These are phyloP conservation scores for Rostrohypoxylon terebratum DNA, from an alignment of 495 filamentous ascomycete genomes.

Conservation along the genomic window DNA sequence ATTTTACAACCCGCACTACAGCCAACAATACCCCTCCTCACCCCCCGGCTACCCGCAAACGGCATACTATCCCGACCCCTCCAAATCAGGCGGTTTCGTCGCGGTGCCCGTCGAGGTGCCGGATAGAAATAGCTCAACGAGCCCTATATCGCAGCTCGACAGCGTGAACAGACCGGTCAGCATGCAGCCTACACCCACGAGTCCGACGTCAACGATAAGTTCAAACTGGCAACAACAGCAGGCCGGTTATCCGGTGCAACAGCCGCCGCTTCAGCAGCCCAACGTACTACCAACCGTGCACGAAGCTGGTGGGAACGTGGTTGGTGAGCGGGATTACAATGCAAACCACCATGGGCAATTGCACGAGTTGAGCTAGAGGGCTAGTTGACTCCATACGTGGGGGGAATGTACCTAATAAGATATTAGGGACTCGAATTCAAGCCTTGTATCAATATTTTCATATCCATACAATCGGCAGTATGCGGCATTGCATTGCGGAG, in stretches of 20 bases:
- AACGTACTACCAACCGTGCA: constrained; percentile 47
- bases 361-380: constrained; percentile 43
- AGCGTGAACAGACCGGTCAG: constrained; percentile 24
- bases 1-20: constrained; percentile 34
- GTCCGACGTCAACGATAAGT: constrained; percentile 43
- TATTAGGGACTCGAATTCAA: neutral
- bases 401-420: neutral
- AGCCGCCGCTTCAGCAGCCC: constrained; percentile 8
- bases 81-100: constrained; percentile 45
- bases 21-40: constrained; percentile 36
- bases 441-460: neutral
- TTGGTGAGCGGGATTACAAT: constrained; percentile 45
- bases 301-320: constrained; percentile 49
- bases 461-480: neutral
- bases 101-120: constrained; percentile 22
- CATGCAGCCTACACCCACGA: constrained; percentile 42
- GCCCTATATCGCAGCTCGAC: constrained; percentile 47
- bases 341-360: constrained; percentile 49
- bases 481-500: constrained; percentile 25
- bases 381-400: neutral
- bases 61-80: constrained; percentile 33
- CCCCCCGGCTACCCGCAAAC: constrained; percentile 33
- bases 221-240: constrained; percentile 39
- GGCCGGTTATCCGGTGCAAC: constrained; percentile 6
- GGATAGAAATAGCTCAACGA: constrained; percentile 47